These are phyloP conservation scores for Pythium diclinum DNA, from an alignment of 352 stramenopile genomes.

Conservation along the genomic window DNA sequence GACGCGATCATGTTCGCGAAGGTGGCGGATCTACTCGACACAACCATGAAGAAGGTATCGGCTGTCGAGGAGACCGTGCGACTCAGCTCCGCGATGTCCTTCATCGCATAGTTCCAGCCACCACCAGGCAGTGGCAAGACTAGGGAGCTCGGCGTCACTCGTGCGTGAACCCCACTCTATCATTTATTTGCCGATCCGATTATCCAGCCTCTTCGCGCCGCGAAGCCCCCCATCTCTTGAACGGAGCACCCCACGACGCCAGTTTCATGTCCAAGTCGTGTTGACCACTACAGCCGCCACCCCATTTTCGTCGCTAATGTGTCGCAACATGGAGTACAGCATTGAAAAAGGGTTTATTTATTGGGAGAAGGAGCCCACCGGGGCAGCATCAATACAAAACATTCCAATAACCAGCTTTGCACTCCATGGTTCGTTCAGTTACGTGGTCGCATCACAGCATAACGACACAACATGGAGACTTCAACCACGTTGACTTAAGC, in stretches of 20 bases:
- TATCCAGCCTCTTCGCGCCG: neutral
- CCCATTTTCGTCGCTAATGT: neutral
- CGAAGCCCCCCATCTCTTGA: neutral
- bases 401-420: neutral
- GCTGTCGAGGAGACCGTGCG: conserved; percentile 72
- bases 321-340: neutral
- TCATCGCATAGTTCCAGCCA: conserved; percentile 38
- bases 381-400: conserved; percentile 9
- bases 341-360: conserved; percentile 18
- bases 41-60: conserved; percentile 72
- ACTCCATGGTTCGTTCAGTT: too few species aligned
- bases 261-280: conserved; percentile 3
- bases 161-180: neutral
- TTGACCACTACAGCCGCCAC: neutral
- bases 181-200: conserved; percentile 5
- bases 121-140: neutral
- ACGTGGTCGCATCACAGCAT: too few species aligned
- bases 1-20: conserved; percentile 57
- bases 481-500: too few species aligned
- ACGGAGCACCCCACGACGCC: neutral
- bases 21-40: conserved; percentile 64
- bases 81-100: conserved; percentile 71
- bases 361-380: conserved; percentile 7
- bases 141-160: neutral
- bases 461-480: too few species aligned